Conservation (phyloP, 2,329 filamentous ascomycete species). For the Alternaria sp. region DNA sequence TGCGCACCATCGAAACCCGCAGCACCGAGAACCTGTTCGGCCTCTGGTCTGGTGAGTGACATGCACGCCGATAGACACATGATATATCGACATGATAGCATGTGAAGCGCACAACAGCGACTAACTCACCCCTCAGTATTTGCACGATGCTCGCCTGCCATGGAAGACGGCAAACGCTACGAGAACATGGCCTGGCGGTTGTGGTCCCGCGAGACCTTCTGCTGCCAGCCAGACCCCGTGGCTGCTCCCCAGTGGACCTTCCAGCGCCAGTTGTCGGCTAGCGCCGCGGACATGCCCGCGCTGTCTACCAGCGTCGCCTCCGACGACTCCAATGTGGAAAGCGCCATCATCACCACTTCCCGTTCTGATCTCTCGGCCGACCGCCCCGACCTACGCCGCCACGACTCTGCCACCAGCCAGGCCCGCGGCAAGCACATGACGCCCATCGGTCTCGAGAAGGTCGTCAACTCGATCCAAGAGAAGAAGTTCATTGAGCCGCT, state of each 20-base stretch:
- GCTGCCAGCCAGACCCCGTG: constrained; percentile 70
- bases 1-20: constrained; percentile 92
- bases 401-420: constrained; percentile 73
- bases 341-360: constrained; percentile 55
- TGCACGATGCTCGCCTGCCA: constrained; percentile 89
- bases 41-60: constrained; percentile 89
- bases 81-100: neutral
- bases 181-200: constrained; percentile 95
- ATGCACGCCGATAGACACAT: constrained; percentile 1
- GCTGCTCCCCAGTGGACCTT: constrained; percentile 44
- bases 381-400: constrained; percentile 70
- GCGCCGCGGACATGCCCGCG: constrained; percentile 47
- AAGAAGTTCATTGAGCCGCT: constrained; percentile 72
- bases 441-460: constrained; percentile 90
- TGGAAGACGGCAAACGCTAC: constrained; percentile 88
- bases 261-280: constrained; percentile 34
- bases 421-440: constrained; percentile 86
- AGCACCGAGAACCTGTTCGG: constrained; percentile 93
- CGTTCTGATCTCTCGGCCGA: constrained; percentile 59
- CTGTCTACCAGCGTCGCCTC: constrained; percentile 57
- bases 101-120: neutral
- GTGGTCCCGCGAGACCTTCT: constrained; percentile 93
- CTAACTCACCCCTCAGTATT: constrained; percentile 69
- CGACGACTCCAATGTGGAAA: constrained; percentile 49
- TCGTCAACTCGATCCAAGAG: constrained; percentile 90